Percentiles rank a stretch among this genome's conserved stretches.
These are phyloP conservation scores for Candida ovalis DNA, from an alignment of 805 yeast genomes.

Conservation along the genomic window DNA sequence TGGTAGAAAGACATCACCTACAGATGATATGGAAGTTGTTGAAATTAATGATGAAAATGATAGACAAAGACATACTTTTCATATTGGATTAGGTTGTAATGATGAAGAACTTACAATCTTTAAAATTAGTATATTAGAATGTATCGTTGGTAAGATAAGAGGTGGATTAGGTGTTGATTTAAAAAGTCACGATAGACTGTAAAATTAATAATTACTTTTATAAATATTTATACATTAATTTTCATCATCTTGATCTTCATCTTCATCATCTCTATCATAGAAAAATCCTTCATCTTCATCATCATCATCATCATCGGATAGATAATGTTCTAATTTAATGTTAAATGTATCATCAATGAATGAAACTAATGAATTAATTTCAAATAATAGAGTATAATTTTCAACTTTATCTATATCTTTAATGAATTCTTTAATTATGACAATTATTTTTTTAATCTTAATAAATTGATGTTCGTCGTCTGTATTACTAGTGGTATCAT, in stretches of 20 bases:
- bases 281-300: not conserved
- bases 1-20: not conserved
- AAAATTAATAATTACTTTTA: too few species aligned
- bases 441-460: conserved; percentile 3
- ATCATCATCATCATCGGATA: not conserved
- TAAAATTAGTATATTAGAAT: not conserved
- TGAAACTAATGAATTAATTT: conserved; percentile 9
- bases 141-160: not conserved
- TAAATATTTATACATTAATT: too few species aligned
- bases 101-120: not conserved
- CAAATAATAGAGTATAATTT: conserved; percentile 10
- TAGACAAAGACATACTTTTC: not conserved
- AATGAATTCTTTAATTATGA: conserved; percentile 12
- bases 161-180: not conserved
- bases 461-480: conserved; percentile 9
- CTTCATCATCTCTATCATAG: not conserved
- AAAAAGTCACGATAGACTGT: too few species aligned
- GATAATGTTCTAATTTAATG: conserved; percentile 5
- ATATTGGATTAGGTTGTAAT: not conserved
- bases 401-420: conserved; percentile 9
- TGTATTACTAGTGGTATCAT: not conserved
- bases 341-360: conserved; percentile 8
- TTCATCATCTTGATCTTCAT: conserved; percentile 6
- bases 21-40: not conserved
- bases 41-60: not conserved